phyloP scores from a whole-genome alignment of 257 asterid genomes.

The Salvia hispanica region DNA sequence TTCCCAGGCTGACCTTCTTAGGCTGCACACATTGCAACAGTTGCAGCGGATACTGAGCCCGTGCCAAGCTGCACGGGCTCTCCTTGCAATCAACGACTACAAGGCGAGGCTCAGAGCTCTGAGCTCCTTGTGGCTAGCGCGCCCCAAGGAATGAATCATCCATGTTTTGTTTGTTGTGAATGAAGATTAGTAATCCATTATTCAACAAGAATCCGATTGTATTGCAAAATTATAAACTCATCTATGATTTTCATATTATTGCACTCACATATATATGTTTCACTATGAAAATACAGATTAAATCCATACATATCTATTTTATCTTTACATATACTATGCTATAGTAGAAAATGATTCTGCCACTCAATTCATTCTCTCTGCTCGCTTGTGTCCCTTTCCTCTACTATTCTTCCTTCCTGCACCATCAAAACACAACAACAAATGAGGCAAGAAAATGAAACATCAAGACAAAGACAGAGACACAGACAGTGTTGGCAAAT shows the following conservation, averaged over 20 bases:
- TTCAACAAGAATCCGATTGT: background rate
- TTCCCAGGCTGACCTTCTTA: conserved; percentile 70
- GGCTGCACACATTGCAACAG: conserved; percentile 80
- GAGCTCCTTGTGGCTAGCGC: conserved; percentile 74
- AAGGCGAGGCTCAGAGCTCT: conserved; percentile 76
- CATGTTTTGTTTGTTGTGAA: background rate
- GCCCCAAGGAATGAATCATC: conserved; percentile 52
- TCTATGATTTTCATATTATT: background rate
- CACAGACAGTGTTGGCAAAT: too few relatives aligned
- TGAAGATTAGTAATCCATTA: too few relatives aligned
- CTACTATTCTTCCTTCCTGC: conserved; percentile 41
- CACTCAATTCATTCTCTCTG: conserved; percentile 28
- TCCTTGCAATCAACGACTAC: conserved; percentile 72
- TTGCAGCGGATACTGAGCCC: conserved; percentile 78
- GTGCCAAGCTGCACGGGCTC: conserved; percentile 88
- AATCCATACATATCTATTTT: background rate
- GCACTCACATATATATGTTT: background rate
- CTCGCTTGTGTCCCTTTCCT: conserved; percentile 32
- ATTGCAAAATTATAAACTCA: background rate
- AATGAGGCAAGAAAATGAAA: background rate
- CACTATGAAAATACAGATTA: conserved; percentile 1
- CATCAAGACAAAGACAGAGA: too few relatives aligned
- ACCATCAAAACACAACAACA: background rate
- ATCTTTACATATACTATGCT: background rate
- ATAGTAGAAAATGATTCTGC: background rate